Evolutionary conservation across 2,329 filamentous ascomycete species (phyloP).

Genomic region (Penicillium sclerotigenum): DNA sequence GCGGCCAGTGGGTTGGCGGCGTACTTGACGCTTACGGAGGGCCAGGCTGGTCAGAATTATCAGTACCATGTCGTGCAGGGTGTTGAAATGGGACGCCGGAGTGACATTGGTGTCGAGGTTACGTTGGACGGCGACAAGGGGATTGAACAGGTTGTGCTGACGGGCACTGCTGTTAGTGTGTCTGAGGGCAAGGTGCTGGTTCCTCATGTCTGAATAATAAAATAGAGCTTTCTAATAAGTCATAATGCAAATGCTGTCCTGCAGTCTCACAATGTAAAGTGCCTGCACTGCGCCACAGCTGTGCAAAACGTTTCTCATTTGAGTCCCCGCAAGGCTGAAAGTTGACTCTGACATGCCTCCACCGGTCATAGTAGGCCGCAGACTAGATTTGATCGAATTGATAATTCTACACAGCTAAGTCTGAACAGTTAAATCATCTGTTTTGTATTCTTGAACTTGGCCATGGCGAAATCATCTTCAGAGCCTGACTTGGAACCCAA

Average conservation of each 20-base stretch:
- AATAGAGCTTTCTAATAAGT: neutral
- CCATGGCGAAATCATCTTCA: neutral
- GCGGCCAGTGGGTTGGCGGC: constrained; percentile 57
- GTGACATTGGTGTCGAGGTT: constrained; percentile 39
- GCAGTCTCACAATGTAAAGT: too few species aligned
- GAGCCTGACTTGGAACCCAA: neutral
- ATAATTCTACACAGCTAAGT: neutral
- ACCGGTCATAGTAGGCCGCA: neutral
- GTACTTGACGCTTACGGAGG: constrained; percentile 52
- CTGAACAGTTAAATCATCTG: neutral
- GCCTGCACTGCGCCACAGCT: constrained; percentile 1
- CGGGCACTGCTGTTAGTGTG: constrained; percentile 35
- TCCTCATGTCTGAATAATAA: constrained; percentile 16
- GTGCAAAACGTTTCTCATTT: neutral
- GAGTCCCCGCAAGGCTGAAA: neutral
- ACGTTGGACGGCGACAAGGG: constrained; percentile 19
- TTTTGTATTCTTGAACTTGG: neutral
- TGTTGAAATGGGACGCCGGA: constrained; percentile 62
- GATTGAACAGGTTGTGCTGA: constrained; percentile 36
- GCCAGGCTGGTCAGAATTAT: constrained; percentile 25
- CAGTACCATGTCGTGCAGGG: constrained; percentile 60
- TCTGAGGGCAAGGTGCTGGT: constrained; percentile 34
- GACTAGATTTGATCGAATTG: neutral
- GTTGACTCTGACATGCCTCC: neutral
- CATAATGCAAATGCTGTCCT: too few species aligned